A percentile compares a stretch with the other conserved stretches of the same genome.
Evolutionary conservation across 768 basidiomycete genomes (phyloP).

Genomic region (Rhizopogon rudus): DNA sequence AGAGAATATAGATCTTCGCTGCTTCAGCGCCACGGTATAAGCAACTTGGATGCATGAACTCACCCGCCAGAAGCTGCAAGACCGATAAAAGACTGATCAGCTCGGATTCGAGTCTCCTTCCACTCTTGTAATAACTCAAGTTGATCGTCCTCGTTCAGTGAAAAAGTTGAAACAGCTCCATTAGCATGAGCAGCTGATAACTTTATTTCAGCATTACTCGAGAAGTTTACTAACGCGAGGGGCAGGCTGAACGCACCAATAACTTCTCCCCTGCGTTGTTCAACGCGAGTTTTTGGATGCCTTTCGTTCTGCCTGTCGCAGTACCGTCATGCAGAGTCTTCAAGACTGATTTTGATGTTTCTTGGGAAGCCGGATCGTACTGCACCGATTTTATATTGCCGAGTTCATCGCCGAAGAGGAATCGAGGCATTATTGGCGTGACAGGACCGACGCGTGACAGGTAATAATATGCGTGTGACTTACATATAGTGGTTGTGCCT

Average conservation of each 20-base stretch:
- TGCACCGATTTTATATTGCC: conserved; percentile 65
- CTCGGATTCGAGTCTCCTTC: conserved; percentile 58
- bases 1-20: conserved; percentile 43
- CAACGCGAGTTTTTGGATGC: conserved; percentile 37
- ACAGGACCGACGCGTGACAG: background rate
- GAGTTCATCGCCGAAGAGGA: conserved; percentile 74
- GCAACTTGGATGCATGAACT: conserved; percentile 10
- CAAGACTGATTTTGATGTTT: conserved; percentile 29
- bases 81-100: conserved; percentile 56
- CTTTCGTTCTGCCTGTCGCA: conserved; percentile 26
- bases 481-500: conserved; percentile 8
- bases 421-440: conserved; percentile 49
- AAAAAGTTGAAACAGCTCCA: conserved; percentile 46
- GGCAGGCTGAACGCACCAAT: conserved; percentile 32
- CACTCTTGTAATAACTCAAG: conserved; percentile 44
- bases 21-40: conserved; percentile 1
- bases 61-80: conserved; percentile 48
- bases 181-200: conserved; percentile 60
- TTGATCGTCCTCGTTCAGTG: conserved; percentile 36
- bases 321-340: conserved; percentile 31
- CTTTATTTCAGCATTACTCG: conserved; percentile 45
- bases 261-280: conserved; percentile 20
- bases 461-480: conserved; percentile 11
- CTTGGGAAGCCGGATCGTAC: conserved; percentile 30
- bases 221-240: conserved; percentile 8